Evolutionary conservation across 1,284 basidiomycete genomes (phyloP).

Genomic region (Fomitopsis betulina): DNA sequence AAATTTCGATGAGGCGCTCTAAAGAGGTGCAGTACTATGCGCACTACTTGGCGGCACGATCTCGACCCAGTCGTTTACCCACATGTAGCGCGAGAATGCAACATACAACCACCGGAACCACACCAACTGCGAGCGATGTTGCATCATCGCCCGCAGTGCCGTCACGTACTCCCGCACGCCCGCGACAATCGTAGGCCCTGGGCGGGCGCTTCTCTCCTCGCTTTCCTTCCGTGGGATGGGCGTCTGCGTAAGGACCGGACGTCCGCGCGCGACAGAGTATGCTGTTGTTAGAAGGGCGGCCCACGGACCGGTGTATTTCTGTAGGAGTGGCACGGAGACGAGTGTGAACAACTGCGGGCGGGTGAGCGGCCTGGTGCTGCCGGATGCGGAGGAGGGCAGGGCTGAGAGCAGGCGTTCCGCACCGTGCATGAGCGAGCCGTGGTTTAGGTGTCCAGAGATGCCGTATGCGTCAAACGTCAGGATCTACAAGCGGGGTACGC

Average conservation of each 20-base stretch:
- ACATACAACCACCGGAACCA: constrained; percentile 93
- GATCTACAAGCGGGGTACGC: constrained; percentile 46
- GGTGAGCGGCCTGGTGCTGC: constrained; percentile 12
- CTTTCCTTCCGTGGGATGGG: background rate
- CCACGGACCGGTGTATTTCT: constrained; percentile 59
- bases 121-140: constrained; percentile 74
- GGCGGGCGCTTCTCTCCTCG: background rate
- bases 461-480: constrained; percentile 87
- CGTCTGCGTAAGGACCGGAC: background rate
- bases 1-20: background rate
- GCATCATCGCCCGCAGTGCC: constrained; percentile 67
- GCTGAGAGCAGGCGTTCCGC: constrained; percentile 36
- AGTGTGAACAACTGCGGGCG: constrained; percentile 52
- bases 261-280: constrained; percentile 24
- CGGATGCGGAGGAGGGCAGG: constrained; percentile 17
- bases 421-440: constrained; percentile 70
- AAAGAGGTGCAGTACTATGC: background rate
- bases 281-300: constrained; percentile 45
- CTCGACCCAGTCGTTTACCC: constrained; percentile 78
- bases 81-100: constrained; percentile 85
- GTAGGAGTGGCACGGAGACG: constrained; percentile 47
- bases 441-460: constrained; percentile 88
- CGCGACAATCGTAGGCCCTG: constrained; percentile 46
- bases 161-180: constrained; percentile 50
- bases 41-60: constrained; percentile 11